These are phyloP conservation scores for Medicago arabica DNA, from an alignment of 306 rosid genomes.

Conservation along the genomic window DNA sequence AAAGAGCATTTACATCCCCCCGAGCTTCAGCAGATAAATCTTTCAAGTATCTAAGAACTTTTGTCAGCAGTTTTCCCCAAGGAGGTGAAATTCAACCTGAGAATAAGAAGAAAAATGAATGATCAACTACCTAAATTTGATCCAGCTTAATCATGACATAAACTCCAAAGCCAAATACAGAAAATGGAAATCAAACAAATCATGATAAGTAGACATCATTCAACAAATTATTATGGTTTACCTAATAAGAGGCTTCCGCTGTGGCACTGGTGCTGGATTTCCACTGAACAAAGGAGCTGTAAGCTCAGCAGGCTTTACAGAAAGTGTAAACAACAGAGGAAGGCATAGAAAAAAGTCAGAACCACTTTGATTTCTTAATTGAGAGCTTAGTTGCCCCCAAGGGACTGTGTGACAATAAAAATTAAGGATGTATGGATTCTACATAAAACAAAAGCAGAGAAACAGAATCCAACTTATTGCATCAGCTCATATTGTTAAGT, in stretches of 20 bases:
- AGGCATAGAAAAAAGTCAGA: constrained; percentile 28
- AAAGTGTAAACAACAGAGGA: neutral
- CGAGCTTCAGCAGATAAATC: constrained; percentile 28
- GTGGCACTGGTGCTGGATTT: constrained; percentile 55
- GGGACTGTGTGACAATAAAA: constrained; percentile 14
- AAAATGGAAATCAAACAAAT: constrained; percentile 9
- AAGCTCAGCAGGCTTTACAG: constrained; percentile 71
- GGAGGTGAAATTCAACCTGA: constrained; percentile 84
- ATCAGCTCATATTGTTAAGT: neutral
- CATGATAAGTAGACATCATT: constrained; percentile 6
- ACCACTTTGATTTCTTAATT: constrained; percentile 12
- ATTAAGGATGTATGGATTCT: neutral
- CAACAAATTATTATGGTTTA: constrained; percentile 37
- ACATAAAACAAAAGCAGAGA: constrained; percentile 5
- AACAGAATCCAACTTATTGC: neutral
- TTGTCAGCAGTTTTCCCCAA: constrained; percentile 67
- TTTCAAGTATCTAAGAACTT: constrained; percentile 53
- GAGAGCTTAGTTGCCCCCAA: neutral
- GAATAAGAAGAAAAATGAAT: constrained; percentile 33
- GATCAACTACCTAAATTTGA: constrained; percentile 11
- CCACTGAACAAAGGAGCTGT: constrained; percentile 51
- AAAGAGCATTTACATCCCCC: constrained; percentile 2
- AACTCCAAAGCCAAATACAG: constrained; percentile 8
- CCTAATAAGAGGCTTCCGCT: constrained; percentile 79
- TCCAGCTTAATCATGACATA: constrained; percentile 9